Evolutionary conservation across 2,329 filamentous ascomycete species (phyloP).

Genomic region (Drechslera avenae): DNA sequence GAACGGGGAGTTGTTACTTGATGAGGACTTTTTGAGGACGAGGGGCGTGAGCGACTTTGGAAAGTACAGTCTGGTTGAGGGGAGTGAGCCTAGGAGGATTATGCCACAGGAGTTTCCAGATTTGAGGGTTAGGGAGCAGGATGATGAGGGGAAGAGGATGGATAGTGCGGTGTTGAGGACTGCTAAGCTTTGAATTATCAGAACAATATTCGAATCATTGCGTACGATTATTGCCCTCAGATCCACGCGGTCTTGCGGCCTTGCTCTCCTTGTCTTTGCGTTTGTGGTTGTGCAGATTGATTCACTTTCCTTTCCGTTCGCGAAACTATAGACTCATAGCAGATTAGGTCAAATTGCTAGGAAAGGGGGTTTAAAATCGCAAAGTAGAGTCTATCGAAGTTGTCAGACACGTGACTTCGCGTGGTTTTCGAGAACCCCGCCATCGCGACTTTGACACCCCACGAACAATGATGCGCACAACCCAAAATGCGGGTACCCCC

Average conservation of each 20-base stretch:
- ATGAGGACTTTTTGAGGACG: conserved; percentile 78
- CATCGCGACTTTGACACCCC: conserved; percentile 6
- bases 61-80: conserved; percentile 71
- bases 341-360: no score
- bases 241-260: no score
- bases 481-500: neutral
- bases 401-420: conserved; percentile 25
- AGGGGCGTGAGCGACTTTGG: conserved; percentile 73
- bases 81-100: conserved; percentile 70
- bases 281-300: no score
- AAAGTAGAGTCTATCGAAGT: no score
- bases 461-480: conserved; percentile 8
- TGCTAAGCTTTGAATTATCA: conserved; percentile 18
- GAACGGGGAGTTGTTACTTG: conserved; percentile 74
- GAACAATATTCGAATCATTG: no score
- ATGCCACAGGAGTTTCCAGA: conserved; percentile 75
- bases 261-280: no score
- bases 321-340: no score
- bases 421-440: conserved; percentile 17
- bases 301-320: no score
- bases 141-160: conserved; percentile 74
- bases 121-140: conserved; percentile 75
- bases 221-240: no score
- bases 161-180: conserved; percentile 61
- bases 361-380: no score